phyloP scores from a whole-genome alignment of 2,329 filamentous ascomycete species.

The Trichoderma pleuroti region DNA sequence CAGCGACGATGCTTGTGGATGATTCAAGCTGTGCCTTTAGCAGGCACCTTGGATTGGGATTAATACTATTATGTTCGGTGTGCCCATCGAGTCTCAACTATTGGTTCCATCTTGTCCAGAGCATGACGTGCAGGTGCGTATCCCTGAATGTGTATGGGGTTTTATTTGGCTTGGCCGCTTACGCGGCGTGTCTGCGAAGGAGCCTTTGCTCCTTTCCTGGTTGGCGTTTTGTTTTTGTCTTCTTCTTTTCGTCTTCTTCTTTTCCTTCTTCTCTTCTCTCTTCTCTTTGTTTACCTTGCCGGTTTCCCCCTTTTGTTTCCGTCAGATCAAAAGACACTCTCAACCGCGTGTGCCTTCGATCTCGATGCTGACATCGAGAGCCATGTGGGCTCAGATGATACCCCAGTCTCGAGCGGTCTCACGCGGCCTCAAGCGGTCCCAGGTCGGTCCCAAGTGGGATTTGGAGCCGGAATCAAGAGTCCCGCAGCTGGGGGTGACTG shows the following conservation, averaged over 20 bases:
- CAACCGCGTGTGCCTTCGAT: background rate
- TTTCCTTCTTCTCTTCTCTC: background rate
- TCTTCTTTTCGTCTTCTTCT: background rate
- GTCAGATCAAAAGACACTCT: background rate
- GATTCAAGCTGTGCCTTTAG: slow-evolving; percentile 6
- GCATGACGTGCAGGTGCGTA: background rate
- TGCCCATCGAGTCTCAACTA: background rate
- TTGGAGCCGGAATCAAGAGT: background rate
- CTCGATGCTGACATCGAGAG: background rate
- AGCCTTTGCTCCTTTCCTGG: background rate
- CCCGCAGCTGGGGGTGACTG: background rate
- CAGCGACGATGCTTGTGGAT: background rate
- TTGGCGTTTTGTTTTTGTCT: background rate
- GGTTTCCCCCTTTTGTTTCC: background rate
- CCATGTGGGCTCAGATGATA: background rate
- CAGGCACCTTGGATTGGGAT: slow-evolving; percentile 4
- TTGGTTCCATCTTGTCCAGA: background rate
- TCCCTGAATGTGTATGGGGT: background rate
- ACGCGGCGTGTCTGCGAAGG: background rate
- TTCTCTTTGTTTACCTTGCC: background rate
- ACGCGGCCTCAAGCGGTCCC: background rate
- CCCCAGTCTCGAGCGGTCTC: background rate
- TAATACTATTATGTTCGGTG: slow-evolving; percentile 13
- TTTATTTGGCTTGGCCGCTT: background rate
- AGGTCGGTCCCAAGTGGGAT: background rate